Evolutionary conservation across 2,329 filamentous ascomycete species (phyloP).

Genomic region (Pseudogymnoascus sp.): DNA sequence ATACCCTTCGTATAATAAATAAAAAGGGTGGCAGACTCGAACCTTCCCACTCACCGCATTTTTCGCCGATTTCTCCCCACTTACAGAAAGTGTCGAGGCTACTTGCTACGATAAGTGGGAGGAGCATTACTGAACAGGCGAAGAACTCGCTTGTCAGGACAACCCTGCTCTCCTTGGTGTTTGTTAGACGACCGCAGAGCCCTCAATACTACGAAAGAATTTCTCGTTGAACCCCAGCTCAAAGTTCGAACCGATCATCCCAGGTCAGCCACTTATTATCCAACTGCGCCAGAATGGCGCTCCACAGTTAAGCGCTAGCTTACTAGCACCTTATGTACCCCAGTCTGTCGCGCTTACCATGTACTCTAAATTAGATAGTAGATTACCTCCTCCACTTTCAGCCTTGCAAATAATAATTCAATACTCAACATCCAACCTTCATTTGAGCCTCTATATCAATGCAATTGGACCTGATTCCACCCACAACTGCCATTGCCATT

Average conservation of each 20-base stretch:
- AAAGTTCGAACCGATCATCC: background rate
- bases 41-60: background rate
- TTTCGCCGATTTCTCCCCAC: background rate
- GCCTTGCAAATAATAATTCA: background rate
- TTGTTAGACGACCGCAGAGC: background rate
- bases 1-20: background rate
- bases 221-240: background rate
- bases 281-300: background rate
- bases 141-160: background rate
- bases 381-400: background rate
- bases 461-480: background rate
- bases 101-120: background rate
- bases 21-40: background rate
- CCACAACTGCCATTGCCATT: background rate
- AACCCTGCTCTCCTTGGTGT: conserved; percentile 1
- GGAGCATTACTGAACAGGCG: background rate
- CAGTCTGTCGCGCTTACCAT: background rate
- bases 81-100: background rate
- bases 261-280: background rate
- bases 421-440: background rate
- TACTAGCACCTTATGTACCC: background rate
- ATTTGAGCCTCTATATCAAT: background rate
- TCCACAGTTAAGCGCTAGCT: background rate
- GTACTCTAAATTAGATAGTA: background rate
- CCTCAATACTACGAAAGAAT: background rate